phyloP scores from a whole-genome alignment of 768 basidiomycete genomes.

The Lactifluus volemus region DNA sequence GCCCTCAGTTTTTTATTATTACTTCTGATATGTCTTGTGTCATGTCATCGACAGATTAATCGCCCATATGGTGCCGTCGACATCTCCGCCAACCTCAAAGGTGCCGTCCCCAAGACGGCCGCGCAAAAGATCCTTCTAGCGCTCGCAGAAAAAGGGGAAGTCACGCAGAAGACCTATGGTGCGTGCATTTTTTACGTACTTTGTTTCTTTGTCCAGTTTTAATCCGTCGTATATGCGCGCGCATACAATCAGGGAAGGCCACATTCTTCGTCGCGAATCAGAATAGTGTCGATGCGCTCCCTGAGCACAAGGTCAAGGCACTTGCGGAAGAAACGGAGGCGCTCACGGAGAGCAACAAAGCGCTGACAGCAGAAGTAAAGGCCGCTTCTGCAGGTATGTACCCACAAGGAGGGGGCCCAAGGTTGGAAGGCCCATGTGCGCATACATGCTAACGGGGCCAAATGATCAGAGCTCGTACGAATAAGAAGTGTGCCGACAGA shows the following conservation, averaged over 20 bases:
- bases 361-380: constrained; percentile 43
- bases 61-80: constrained; percentile 92
- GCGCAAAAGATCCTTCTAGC: constrained; percentile 76
- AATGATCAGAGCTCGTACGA: constrained; percentile 49
- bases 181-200: constrained; percentile 17
- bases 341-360: constrained; percentile 53
- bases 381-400: constrained; percentile 36
- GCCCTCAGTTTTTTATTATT: not conserved
- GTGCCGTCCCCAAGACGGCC: constrained; percentile 73
- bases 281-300: constrained; percentile 55
- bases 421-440: not conserved
- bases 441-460: constrained; percentile 5
- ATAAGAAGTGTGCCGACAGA: constrained; percentile 63
- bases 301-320: constrained; percentile 47
- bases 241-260: constrained; percentile 53
- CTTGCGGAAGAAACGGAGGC: constrained; percentile 52
- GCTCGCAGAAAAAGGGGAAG: constrained; percentile 77
- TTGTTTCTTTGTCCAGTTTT: not conserved
- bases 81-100: constrained; percentile 84
- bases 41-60: constrained; percentile 55
- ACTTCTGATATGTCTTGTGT: not conserved
- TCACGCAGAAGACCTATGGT: constrained; percentile 83
- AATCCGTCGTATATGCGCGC: not conserved
- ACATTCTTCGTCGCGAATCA: constrained; percentile 86
- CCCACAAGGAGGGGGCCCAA: not conserved